Base-by-base conservation (phyloP, 441 rosid genomes). In the Populus hybrid region DNA sequence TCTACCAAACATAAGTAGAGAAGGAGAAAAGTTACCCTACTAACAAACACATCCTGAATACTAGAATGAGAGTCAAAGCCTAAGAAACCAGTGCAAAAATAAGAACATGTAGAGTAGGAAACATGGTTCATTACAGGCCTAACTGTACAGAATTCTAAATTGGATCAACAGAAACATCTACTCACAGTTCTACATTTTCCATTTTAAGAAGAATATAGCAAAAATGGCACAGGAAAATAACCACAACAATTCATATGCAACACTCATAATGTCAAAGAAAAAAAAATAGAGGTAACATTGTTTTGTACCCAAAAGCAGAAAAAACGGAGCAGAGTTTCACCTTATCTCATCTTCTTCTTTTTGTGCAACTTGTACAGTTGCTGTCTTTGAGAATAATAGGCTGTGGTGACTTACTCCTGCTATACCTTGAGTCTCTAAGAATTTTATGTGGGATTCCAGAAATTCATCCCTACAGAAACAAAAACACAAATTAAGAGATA, bases 321-420 rank as follows among this genome's bases (percentile, higher is more conserved):
- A 59, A 11, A 23, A 16, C 32, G 12, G 26, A 71, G 32, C 32
- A 30, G 32, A 30, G 32, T 50, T 76, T 82, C 61, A 94, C 98
- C 97, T 85, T 74, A 75, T 80, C 63, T 84, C 92, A 77, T 87
- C 91, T n/a, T 81, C 92, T 79, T 90, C 98, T n/a, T 88, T 88
- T 61, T 84, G 84, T 40, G 81, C 92, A 71, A 84, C 89, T 81
- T 87, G 87, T 61, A 86, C 84, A 30, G 92, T 93, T 77, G 92
- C 90, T 20, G 93, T 82, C 84, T 94, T 95, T 46, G 99, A 95
- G 90, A 92, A 94, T 71, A 95, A 92, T 77, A 95, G 81, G 80
- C 97, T 95, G 82, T 95, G 99, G 81, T 95, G 92, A 80, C 99
- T 95, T 61, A 95, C 94, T 75, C 99, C 99, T 28, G 97, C 97